Evolutionary conservation across 139 green algal genomes (phyloP), one percentile per base, ranked within the genome.

Genomic region (Marvania coccoides): DNA sequence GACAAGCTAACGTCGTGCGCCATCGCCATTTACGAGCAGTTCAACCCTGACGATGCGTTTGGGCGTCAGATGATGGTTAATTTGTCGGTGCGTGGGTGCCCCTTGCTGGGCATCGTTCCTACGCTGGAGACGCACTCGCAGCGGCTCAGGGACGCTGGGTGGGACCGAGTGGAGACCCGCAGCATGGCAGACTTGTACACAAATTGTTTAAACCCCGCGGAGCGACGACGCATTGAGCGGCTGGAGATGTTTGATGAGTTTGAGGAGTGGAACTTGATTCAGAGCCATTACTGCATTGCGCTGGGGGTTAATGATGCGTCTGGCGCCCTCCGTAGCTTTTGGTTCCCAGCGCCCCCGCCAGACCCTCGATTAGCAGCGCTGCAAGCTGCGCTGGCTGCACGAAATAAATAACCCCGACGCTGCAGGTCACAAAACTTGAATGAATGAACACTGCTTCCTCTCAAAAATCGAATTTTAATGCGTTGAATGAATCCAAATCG

Each of bases 231-330:
- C 42, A 67, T 74, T 29, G 70, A 85, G 47, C 36, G 57, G 57
- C 46, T 87, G 19, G 78, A 87, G 34, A 75, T 85, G 1, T 91
- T 98, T 69, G 92, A 98, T 53, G 92, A 98, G 74, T 86, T 96
- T 73, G 92, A 98, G 71, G 92, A 98, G 75, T 98, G 92, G 92
- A 80, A 93, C 68, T 77, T 98, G 60, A 91, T 97, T 8, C 87
- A 94, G 85, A 77, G 90, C 69, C 88, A 95, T 67, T 95, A 95
- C 73, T 95, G 85, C 79, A 85, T 95, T 10, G 70, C 84, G 4
- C 13, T 88, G 9, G 88, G 82, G 4, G 63, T 94, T n/a, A 91
- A 90, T 30, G 81, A 91, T 58, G 39, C 24, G 19, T 12, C n/a
- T n/a, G n/a, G n/a, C n/a, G n/a, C n/a, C n/a, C n/a, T n/a, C n/a